Evolutionary conservation across 495 filamentous ascomycete species (phyloP), one percentile per base, ranked within the genome.

Genomic region (Geopyxis carbonaria): DNA sequence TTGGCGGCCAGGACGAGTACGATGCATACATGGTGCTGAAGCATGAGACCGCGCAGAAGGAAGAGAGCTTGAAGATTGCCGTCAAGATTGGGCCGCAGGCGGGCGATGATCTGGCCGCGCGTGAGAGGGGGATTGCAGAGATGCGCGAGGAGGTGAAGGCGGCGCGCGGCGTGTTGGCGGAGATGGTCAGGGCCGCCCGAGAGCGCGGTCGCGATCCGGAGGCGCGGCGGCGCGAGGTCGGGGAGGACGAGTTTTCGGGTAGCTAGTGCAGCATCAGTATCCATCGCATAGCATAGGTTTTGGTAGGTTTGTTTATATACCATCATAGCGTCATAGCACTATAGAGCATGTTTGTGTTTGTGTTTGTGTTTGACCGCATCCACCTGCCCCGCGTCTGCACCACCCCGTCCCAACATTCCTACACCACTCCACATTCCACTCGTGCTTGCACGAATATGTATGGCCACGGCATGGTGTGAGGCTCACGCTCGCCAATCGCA

Each of bases 1-100:
- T 85, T 47, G 79, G 72, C 4, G 66, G 68, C 1, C 62, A 69
- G 14, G 57, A 62, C 0, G 55, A 67, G 39, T 79, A 65, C 30
- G 50, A 65, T 6, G 47, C 51, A 0, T 81, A 62, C 42, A 56
- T 64, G 11, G 57, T 60, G 20, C 35, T 64, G 23, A 55, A 61
- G 23, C 46, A 56, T 5, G 45, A 62, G 42, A 61, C 61, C 33
- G 32, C 59, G 3, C 48, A 65, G 15, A 46, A 67, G 14, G 59
- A 72, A 33, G 45, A 64, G 11, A 64, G 70, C 30, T 31, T 77
- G 33, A 47, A 58, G n/a, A 53, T 63, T 2, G 72, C 51, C 20
- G 43, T 50, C 11, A 42, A 56, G 61, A 66, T 48, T 22, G 22
- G 41, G 2, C 22, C 40, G 35, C n/a, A 20, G 38, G 23, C 5